These are phyloP conservation scores for Esteya vermicola DNA, from an alignment of 2,329 filamentous ascomycete genomes.

Conservation along the genomic window DNA sequence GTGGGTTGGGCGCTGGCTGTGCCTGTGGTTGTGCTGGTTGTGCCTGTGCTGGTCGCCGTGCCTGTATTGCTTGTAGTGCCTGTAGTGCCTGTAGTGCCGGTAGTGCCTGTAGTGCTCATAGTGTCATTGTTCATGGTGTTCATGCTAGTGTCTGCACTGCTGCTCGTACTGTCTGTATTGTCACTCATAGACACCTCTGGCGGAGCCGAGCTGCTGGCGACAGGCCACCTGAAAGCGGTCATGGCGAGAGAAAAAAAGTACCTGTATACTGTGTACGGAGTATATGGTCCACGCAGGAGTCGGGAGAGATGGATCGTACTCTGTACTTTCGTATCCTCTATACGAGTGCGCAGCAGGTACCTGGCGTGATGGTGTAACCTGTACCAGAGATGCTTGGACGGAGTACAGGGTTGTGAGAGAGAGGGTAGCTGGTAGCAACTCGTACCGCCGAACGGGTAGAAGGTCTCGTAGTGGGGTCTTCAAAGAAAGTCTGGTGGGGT, in stretches of 20 bases:
- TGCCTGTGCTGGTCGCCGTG: background rate
- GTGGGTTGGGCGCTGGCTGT: slow-evolving; percentile 4
- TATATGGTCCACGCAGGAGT: too few relatives aligned
- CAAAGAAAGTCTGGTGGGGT: background rate
- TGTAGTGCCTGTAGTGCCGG: background rate
- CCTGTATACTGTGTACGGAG: too few relatives aligned
- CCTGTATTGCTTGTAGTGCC: slow-evolving; percentile 8
- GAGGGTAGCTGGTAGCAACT: background rate
- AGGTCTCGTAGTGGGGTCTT: background rate
- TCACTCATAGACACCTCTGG: too few relatives aligned
- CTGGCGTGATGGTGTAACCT: background rate
- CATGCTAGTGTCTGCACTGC: too few relatives aligned
- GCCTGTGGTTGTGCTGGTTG: background rate
- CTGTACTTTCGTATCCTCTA: slow-evolving; percentile 4
- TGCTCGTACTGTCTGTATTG: too few relatives aligned
- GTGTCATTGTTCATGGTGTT: too few relatives aligned
- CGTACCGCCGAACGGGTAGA: too few relatives aligned
- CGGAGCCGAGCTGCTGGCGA: too few relatives aligned
- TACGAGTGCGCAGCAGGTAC: too few relatives aligned
- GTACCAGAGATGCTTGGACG: background rate
- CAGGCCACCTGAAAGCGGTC: too few relatives aligned
- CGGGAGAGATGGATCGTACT: background rate
- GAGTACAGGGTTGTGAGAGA: background rate
- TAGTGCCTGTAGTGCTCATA: background rate
- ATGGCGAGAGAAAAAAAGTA: too few relatives aligned